phyloP scores from a whole-genome alignment of 441 rosid genomes.

The Eugenia klotzschiana region DNA sequence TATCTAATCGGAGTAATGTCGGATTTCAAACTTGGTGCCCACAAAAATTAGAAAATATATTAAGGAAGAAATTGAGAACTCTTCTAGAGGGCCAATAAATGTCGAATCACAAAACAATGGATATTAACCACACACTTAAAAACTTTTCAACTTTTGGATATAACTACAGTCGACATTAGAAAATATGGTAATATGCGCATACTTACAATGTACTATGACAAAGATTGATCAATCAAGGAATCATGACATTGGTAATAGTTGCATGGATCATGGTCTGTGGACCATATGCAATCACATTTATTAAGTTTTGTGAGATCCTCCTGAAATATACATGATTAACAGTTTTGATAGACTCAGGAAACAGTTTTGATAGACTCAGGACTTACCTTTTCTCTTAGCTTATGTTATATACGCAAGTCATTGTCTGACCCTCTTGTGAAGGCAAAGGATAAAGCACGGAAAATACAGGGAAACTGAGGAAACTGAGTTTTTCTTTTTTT shows the following conservation, averaged over 20 bases:
- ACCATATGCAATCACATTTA: neutral
- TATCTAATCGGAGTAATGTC: no score
- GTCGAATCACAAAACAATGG: neutral
- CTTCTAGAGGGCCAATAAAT: accelerated
- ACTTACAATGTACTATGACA: neutral
- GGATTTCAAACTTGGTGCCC: no score
- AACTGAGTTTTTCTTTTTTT: no score
- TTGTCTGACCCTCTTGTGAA: neutral
- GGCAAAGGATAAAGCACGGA: neutral
- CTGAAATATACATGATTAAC: neutral
- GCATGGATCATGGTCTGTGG: neutral
- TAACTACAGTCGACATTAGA: neutral
- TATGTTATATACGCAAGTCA: neutral
- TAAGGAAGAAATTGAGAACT: neutral
- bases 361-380: neutral
- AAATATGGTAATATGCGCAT: neutral
- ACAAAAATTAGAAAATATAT: neutral
- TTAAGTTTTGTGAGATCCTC: neutral
- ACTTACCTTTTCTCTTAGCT: neutral
- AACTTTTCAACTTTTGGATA: neutral
- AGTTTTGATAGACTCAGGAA: neutral
- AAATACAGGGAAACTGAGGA: no score
- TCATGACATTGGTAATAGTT: neutral
- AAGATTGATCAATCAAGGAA: neutral
- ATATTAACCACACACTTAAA: neutral